Conservation (phyloP, 768 basidiomycete species). For the Agaricus blazei region DNA sequence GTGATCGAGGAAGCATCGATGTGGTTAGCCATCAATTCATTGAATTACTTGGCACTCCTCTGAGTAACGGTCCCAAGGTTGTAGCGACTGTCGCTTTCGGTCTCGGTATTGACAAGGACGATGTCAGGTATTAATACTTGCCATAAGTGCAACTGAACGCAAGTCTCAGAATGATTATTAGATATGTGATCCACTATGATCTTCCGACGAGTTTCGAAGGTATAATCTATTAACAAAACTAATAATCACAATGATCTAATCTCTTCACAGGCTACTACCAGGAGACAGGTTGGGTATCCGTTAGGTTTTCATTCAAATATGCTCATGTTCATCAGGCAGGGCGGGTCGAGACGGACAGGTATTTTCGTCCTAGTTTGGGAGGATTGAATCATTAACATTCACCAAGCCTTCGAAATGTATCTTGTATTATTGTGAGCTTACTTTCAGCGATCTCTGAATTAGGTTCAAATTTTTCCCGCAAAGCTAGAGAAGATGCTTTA, state of each 20-base stretch:
- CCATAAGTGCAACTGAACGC: neutral
- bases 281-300: constrained; percentile 58
- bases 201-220: constrained; percentile 83
- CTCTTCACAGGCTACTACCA: constrained; percentile 68
- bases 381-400: neutral
- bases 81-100: constrained; percentile 84
- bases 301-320: constrained; percentile 1
- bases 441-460: neutral
- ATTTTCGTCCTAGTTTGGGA: constrained; percentile 13
- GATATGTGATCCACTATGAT: constrained; percentile 81
- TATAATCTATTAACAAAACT: constrained; percentile 17
- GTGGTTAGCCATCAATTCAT: constrained; percentile 39
- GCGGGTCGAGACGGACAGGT: constrained; percentile 77
- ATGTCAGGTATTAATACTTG: constrained; percentile 48
- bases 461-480: neutral
- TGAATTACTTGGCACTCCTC: neutral
- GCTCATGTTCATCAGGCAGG: constrained; percentile 42
- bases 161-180: constrained; percentile 10
- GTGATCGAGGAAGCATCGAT: constrained; percentile 48
- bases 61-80: constrained; percentile 35
- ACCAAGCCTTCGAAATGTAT: constrained; percentile 73
- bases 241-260: neutral
- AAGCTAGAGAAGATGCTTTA: constrained; percentile 58
- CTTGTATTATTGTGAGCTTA: constrained; percentile 68
- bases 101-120: constrained; percentile 80